Evolutionary conservation across 768 basidiomycete species (phyloP).

Genomic region (Kwoniella botswanensis): DNA sequence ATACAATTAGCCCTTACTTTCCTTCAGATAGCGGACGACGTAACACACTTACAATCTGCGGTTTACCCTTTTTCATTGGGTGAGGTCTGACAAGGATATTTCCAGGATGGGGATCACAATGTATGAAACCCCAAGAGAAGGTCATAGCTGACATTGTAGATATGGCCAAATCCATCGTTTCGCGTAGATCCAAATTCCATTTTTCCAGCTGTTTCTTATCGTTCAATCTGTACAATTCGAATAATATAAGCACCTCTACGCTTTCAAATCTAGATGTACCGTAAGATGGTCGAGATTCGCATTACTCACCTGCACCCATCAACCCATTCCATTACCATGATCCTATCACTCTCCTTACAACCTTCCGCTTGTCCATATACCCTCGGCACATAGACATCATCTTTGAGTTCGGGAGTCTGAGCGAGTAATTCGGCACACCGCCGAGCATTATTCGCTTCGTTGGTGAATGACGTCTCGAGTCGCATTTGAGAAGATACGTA

Average conservation of each 20-base stretch:
- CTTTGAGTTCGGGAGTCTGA: slow-evolving; percentile 70
- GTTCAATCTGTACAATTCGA: slow-evolving; percentile 49
- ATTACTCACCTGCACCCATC: slow-evolving; percentile 54
- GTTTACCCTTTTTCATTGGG: slow-evolving; percentile 64
- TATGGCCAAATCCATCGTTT: slow-evolving; percentile 82
- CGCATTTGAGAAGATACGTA: slow-evolving; percentile 76
- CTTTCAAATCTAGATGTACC: background rate
- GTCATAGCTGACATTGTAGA: slow-evolving; percentile 85
- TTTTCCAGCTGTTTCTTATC: slow-evolving; percentile 57
- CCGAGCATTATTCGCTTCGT: slow-evolving; percentile 78
- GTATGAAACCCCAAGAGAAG: slow-evolving; percentile 85
- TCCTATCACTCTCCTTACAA: slow-evolving; percentile 65
- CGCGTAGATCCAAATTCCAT: slow-evolving; percentile 55
- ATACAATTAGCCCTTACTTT: background rate
- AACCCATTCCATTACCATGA: slow-evolving; percentile 63
- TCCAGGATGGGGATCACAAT: slow-evolving; percentile 68
- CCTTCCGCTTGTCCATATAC: slow-evolving; percentile 54
- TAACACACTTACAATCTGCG: slow-evolving; percentile 57
- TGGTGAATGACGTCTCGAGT: slow-evolving; percentile 78
- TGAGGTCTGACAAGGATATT: slow-evolving; percentile 69
- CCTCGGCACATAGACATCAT: slow-evolving; percentile 75
- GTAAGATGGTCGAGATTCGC: background rate
- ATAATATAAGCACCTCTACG: slow-evolving; percentile 1
- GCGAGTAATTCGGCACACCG: slow-evolving; percentile 72
- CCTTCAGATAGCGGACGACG: no score